Conservation (phyloP, 2,329 filamentous ascomycete genomes). For the Verticillium nonalfalfae region DNA sequence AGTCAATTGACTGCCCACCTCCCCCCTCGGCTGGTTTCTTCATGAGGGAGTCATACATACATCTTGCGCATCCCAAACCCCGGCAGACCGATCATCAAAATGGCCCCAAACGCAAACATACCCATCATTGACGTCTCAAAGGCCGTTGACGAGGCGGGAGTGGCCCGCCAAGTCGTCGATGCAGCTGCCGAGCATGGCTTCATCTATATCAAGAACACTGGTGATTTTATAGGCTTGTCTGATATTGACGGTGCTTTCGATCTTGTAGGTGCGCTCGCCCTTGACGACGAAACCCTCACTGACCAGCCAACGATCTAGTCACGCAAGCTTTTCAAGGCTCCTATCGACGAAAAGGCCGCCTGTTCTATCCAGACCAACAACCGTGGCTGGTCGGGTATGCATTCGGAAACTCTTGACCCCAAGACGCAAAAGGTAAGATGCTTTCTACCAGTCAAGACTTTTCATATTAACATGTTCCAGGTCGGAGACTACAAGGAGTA, state of each 20-base stretch:
- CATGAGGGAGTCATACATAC: not conserved
- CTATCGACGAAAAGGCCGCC: constrained; percentile 63
- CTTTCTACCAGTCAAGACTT: too few species aligned
- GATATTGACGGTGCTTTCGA: constrained; percentile 68
- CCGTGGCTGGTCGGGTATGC: constrained; percentile 82
- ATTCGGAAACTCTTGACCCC: constrained; percentile 82
- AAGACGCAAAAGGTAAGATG: constrained; percentile 63
- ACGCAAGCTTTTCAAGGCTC: constrained; percentile 64
- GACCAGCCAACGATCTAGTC: constrained; percentile 40
- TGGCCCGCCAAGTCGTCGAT: constrained; percentile 66
- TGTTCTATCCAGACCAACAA: constrained; percentile 78
- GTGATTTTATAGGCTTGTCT: constrained; percentile 57
- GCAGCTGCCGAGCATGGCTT: constrained; percentile 83
- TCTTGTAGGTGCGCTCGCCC: constrained; percentile 45
- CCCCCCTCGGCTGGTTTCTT: not conserved
- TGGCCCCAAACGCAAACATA: constrained; percentile 40
- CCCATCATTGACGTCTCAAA: constrained; percentile 78
- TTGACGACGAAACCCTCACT: not conserved
- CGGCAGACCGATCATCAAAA: not conserved
- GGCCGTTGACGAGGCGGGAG: constrained; percentile 40
- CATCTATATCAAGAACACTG: constrained; percentile 76
- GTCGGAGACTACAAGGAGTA: constrained; percentile 86
- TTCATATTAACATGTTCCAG: constrained; percentile 28
- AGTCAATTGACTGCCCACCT: not conserved
- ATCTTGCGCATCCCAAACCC: not conserved